These are phyloP conservation scores for Curvularia sp. DNA, from an alignment of 2,329 filamentous ascomycete species.

Conservation along the genomic window DNA sequence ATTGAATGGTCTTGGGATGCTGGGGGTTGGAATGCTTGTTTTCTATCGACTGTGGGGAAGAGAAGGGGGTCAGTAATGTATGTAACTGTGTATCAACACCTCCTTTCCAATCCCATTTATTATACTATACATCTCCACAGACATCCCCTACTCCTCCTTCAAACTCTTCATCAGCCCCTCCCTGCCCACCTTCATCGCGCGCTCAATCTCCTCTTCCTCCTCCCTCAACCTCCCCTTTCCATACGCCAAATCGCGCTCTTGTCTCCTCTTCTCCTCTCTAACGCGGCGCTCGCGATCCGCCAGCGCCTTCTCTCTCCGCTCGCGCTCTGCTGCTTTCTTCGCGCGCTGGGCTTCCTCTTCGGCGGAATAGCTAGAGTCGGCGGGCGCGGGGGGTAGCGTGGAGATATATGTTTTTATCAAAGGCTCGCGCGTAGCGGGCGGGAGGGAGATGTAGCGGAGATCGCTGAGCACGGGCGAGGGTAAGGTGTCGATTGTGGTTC, in stretches of 20 bases:
- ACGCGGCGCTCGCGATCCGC: constrained; percentile 68
- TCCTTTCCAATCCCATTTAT: too few relatives aligned
- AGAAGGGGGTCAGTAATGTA: too few relatives aligned
- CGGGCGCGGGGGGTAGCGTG: constrained; percentile 66
- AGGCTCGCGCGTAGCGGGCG: constrained; percentile 65
- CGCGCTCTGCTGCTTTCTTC: constrained; percentile 45
- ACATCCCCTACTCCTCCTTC: constrained; percentile 3
- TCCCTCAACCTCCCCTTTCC: constrained; percentile 69
- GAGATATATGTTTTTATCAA: constrained; percentile 72
- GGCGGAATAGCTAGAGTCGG: constrained; percentile 49
- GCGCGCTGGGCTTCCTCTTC: constrained; percentile 61
- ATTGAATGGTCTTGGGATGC: too few relatives aligned
- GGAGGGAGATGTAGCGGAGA: constrained; percentile 72
- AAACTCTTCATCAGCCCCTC: constrained; percentile 70
- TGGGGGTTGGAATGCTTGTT: too few relatives aligned
- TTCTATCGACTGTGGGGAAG: too few relatives aligned
- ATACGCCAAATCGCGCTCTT: constrained; percentile 65
- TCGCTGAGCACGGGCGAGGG: constrained; percentile 70
- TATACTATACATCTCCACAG: too few relatives aligned
- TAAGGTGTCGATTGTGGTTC: constrained; percentile 63
- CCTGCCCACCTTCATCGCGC: constrained; percentile 73
- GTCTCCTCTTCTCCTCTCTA: constrained; percentile 67
- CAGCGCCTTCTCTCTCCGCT: constrained; percentile 69
- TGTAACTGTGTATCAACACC: too few relatives aligned
- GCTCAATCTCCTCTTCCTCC: constrained; percentile 71